These are phyloP conservation scores for Cercospora sp. DNA, from an alignment of 2,329 filamentous ascomycete species.

Conservation along the genomic window DNA sequence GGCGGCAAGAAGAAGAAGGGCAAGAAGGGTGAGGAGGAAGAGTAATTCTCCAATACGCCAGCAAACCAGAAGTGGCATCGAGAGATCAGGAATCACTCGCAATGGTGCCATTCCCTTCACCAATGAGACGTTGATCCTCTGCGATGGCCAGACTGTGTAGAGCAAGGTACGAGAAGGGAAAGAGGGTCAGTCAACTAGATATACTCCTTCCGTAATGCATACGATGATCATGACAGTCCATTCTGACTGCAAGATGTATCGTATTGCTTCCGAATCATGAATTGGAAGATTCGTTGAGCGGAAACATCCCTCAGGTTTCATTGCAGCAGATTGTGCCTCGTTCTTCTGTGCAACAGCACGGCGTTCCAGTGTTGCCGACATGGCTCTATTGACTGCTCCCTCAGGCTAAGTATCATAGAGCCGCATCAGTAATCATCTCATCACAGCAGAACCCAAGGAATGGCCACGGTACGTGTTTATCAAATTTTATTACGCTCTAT, in stretches of 20 bases:
- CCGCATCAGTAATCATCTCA: background rate
- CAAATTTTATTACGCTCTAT: background rate
- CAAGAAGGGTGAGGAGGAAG: conserved; percentile 36
- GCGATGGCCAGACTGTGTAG: background rate
- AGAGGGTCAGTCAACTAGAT: background rate
- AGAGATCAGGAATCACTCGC: background rate
- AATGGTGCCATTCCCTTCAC: conserved; percentile 25
- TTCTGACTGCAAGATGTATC: background rate
- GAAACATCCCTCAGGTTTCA: background rate
- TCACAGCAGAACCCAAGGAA: background rate
- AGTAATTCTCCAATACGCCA: conserved; percentile 8
- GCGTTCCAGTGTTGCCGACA: background rate
- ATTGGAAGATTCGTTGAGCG: background rate
- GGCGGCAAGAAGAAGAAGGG: conserved; percentile 62
- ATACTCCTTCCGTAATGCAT: background rate
- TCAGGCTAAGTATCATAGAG: background rate
- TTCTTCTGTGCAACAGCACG: too few species aligned
- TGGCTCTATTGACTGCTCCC: background rate
- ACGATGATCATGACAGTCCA: background rate
- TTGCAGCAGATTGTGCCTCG: background rate
- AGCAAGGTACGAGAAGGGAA: background rate
- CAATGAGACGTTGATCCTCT: background rate
- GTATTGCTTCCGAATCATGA: background rate
- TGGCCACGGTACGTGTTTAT: background rate
- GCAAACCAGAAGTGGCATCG: background rate